Conservation (phyloP, 2,329 filamentous ascomycete species). For the Lachnellula subtilissima region DNA sequence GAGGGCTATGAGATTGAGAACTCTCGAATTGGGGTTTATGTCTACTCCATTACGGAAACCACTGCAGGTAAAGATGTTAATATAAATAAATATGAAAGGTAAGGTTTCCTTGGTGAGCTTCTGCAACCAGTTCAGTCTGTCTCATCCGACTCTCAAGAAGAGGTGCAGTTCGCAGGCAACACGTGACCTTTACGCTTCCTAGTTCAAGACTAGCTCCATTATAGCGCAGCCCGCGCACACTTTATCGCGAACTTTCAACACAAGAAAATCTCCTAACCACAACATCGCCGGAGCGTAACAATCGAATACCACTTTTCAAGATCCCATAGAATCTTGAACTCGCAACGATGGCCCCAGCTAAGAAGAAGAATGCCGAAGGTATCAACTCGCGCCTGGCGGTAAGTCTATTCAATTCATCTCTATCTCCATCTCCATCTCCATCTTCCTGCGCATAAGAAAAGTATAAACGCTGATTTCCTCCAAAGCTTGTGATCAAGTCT, state of each 20-base stretch:
- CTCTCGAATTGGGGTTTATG: no score
- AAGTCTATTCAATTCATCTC: background rate
- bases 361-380: slow-evolving; percentile 82
- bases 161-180: slow-evolving; percentile 2
- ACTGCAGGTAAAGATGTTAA: no score
- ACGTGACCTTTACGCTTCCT: background rate
- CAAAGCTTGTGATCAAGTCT: slow-evolving; percentile 54
- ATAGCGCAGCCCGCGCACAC: slow-evolving; percentile 50
- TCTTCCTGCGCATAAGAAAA: background rate
- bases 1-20: no score
- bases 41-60: no score
- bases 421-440: background rate
- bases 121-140: background rate
- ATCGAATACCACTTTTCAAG: slow-evolving; percentile 22
- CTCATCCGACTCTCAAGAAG: background rate
- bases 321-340: slow-evolving; percentile 28
- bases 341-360: slow-evolving; percentile 43
- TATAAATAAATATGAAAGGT: background rate
- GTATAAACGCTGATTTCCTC: background rate
- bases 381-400: slow-evolving; percentile 56
- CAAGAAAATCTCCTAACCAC: slow-evolving; percentile 2
- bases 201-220: background rate
- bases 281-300: slow-evolving; percentile 34
- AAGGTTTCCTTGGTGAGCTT: background rate
- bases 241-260: slow-evolving; percentile 40